Base-by-base conservation (phyloP, 2,329 filamentous ascomycete species). In the Helotiales sp. region DNA sequence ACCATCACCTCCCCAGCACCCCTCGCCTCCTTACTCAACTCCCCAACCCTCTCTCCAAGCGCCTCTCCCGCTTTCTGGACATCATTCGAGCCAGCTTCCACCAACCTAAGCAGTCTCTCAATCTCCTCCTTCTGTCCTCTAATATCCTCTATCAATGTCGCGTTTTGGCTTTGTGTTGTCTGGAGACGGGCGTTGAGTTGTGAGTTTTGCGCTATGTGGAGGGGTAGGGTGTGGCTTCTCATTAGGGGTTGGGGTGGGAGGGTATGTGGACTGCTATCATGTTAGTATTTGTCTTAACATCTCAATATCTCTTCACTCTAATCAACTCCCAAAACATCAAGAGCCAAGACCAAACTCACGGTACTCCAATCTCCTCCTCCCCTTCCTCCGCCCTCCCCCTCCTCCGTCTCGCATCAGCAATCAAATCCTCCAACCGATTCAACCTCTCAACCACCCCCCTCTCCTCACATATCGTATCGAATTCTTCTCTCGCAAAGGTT, bases 361-460 rank as follows among this genome's bases (percentile, higher is more conserved):
- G 38, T 4, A 42, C 12, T 3, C 3, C 10, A 2, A 8, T 3
- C 27, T 22, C 27, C 17, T 13, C 27, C 13, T 31, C 46, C 1
- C 5, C n/a, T 25, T 55, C 63, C 27, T 48, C 52, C 1, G 30
- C 47, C 36, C 54, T 42, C 9, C 55, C 59, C 52, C 52, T 67
- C 55, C 66, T 57, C 46, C 54, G 55, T 46, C 50, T 54, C n/a
- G 84, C 84, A 52, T 82, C 81, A 55, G 71, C 74, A 50, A 84
- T 76, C 13, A 87, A 74, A 25, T 64, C 72, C 66, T 87, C 84
- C 6, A 87, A 76, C 69, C 82, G 78, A 69, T 87, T 87, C 9
- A 87, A 75, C 59, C 79, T 79, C 36, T 74, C 73, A 2, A 87
- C 77, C 12, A 86, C 83, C 44, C 77, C 74, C 58, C 83, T 73